Percentiles rank a stretch among this genome's conserved stretches.
phyloP scores from a whole-genome alignment of 768 basidiomycete species.

The Termitomyces bulborhizus region DNA sequence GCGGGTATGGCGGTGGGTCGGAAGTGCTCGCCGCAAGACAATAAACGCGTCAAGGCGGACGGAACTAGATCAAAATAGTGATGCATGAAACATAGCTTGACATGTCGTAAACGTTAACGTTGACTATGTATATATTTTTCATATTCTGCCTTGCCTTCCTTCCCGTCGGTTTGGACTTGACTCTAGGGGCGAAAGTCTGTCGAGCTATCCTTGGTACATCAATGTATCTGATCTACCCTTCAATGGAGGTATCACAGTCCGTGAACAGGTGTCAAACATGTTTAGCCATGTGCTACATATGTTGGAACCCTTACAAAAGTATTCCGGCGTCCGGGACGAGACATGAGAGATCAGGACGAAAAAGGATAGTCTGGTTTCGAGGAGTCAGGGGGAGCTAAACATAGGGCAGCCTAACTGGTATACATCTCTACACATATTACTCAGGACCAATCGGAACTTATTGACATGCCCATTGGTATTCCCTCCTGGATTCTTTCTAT shows the following conservation, averaged over 20 bases:
- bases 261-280: too few relatives aligned
- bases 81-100: neutral
- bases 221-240: too few relatives aligned
- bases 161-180: too few relatives aligned
- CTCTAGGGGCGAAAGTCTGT: neutral
- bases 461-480: slow-evolving; percentile 43
- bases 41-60: slow-evolving; percentile 1
- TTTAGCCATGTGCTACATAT: neutral
- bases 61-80: slow-evolving; percentile 1
- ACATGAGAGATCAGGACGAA: slow-evolving; percentile 19
- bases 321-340: neutral
- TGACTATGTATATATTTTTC: too few relatives aligned
- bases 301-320: neutral
- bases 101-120: neutral
- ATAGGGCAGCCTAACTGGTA: neutral
- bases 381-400: slow-evolving; percentile 20
- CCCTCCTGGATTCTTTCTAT: slow-evolving; percentile 81
- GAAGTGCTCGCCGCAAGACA: slow-evolving; percentile 32
- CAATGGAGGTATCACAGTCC: too few relatives aligned
- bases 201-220: neutral
- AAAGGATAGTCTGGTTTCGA: slow-evolving; percentile 32
- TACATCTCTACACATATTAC: neutral
- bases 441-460: slow-evolving; percentile 34
- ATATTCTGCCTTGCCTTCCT: neutral
- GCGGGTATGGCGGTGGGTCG: slow-evolving; percentile 91